Evolutionary conservation across 2,329 filamentous ascomycete genomes (phyloP).

Genomic region (Metarhizium rileyi): DNA sequence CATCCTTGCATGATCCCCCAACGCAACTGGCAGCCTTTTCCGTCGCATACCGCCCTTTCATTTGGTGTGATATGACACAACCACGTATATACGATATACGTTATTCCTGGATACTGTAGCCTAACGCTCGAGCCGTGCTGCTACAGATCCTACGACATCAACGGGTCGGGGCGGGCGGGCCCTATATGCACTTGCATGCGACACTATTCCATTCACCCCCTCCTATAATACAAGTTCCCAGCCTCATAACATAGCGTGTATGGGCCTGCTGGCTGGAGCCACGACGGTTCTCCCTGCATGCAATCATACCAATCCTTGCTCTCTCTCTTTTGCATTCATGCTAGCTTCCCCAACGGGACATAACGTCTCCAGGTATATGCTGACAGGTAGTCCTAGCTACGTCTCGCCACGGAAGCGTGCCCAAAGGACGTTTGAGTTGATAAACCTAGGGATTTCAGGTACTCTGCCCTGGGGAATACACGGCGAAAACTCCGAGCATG

Average conservation of each 20-base stretch:
- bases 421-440: conserved; percentile 81
- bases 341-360: neutral
- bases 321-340: neutral
- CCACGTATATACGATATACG: neutral
- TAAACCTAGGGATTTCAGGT: conserved; percentile 62
- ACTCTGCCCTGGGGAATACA: conserved; percentile 59
- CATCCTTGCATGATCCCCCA: too few species aligned
- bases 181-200: neutral
- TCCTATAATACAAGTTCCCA: neutral
- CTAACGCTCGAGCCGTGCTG: neutral
- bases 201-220: neutral
- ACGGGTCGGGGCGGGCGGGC: neutral
- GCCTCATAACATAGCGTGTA: neutral
- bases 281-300: neutral
- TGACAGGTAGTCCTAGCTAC: conserved; percentile 40
- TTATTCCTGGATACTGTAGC: neutral
- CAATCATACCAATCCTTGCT: neutral
- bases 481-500: conserved; percentile 23
- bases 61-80: neutral
- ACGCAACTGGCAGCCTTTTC: too few species aligned
- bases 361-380: neutral
- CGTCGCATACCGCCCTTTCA: neutral
- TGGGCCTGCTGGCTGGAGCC: neutral
- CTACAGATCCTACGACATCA: neutral
- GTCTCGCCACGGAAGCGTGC: conserved; percentile 80